Base-by-base conservation (phyloP, 2,329 filamentous ascomycete genomes). In the Colletotrichum spinosum region DNA sequence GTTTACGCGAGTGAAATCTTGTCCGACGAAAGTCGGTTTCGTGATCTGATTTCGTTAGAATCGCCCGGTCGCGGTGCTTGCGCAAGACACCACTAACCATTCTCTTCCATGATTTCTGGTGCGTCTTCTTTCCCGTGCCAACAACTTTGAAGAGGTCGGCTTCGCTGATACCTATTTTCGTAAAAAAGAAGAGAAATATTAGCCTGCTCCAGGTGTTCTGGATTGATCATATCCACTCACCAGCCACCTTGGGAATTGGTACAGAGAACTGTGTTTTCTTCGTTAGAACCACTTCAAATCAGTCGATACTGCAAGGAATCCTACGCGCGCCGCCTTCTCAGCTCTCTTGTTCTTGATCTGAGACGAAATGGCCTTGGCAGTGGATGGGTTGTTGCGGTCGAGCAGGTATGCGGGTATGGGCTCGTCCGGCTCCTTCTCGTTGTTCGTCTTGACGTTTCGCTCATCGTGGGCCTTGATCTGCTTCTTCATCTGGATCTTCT, bases 401-500 rank as follows among this genome's bases (percentile, higher is more conserved):
- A 99, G 90, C 77, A 99, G 87, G 80, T 98, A 99, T 72, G 93
- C 90, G 55, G 96, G 96, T 72, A 98, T 85, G 62, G 96, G 93
- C 54, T 92, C 93, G 71, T 86, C 88, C 34, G 89, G 89, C 67
- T 94, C 92, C 79, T 96, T 92, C 72, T 91, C 88, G 70, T 92
- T 89, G 60, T 90, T 90, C 8, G 92, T 92, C 83, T 98, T 97
- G 84, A 98, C 90, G 76, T 97, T 97, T 81, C 93, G 90, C 84
- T 97, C 93, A 81, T 99, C 96, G 83, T 97, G 93, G 49, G 93
- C 92, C 81, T 92, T 93, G 87, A 99, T 97, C 75, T 90, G 84
- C 86, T 97, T 97, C 81, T 91, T 92, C 91, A 97, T 94, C 86
- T 97, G 93, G 77, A 97, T 97, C 90, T 99, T 99, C 85, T 99